These are phyloP conservation scores for Lunularia cruciata DNA, from an alignment of 225 moss, liverwort and hornwort species.

Conservation along the genomic window DNA sequence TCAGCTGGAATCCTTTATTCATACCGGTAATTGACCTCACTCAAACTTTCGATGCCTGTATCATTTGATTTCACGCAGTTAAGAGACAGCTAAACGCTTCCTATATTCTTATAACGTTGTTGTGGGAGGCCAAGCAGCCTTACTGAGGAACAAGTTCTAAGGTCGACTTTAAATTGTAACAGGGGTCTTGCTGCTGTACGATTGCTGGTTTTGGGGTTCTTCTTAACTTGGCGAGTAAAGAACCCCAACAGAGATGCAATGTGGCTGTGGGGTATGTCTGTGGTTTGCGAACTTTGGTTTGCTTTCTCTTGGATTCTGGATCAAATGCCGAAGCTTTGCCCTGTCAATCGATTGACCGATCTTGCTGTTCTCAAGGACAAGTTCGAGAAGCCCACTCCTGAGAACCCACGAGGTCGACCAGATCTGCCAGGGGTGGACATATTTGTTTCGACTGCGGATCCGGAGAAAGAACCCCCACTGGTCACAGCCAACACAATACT, in stretches of 20 bases:
- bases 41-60: neutral
- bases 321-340: constrained; percentile 71
- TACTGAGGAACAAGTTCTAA: neutral
- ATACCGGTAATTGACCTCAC: constrained; percentile 5
- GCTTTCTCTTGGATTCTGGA: constrained; percentile 82
- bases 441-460: constrained; percentile 73
- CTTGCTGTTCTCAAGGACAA: constrained; percentile 65
- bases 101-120: neutral
- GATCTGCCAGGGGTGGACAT: constrained; percentile 71
- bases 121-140: too few relatives aligned
- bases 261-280: constrained; percentile 83
- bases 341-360: constrained; percentile 70
- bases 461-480: constrained; percentile 72
- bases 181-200: constrained; percentile 24
- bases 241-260: constrained; percentile 64
- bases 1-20: constrained; percentile 14
- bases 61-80: neutral
- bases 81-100: neutral
- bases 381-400: constrained; percentile 54
- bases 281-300: constrained; percentile 81
- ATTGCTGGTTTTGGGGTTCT: constrained; percentile 58
- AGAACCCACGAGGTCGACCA: constrained; percentile 76
- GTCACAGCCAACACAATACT: constrained; percentile 68
- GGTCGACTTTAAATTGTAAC: neutral
- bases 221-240: constrained; percentile 61